Conservation (phyloP, 345 rosid species). For the Rhizophora mangle region DNA sequence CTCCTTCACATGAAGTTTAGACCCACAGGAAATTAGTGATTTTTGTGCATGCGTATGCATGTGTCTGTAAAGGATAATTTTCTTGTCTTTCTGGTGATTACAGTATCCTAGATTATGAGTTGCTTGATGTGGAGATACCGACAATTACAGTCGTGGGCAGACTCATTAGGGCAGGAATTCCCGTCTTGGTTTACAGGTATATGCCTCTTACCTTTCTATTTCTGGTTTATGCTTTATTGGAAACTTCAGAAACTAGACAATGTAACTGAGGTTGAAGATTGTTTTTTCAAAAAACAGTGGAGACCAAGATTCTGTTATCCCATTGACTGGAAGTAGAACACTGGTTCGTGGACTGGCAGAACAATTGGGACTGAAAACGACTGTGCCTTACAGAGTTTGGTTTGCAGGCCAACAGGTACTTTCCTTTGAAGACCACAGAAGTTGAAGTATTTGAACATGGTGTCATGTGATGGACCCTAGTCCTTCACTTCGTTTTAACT, state of each 20-base stretch:
- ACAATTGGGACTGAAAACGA: conserved; percentile 21
- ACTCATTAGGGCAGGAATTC: conserved; percentile 71
- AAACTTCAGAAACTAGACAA: background rate
- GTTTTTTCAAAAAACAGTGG: conserved; percentile 48
- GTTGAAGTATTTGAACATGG: background rate
- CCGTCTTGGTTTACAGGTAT: conserved; percentile 85
- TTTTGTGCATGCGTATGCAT: background rate
- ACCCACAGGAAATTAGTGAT: too few relatives aligned
- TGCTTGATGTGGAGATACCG: conserved; percentile 73
- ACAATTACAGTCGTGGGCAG: conserved; percentile 60
- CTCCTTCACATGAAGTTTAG: conserved; percentile 5
- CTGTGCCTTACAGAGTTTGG: conserved; percentile 37
- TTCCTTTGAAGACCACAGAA: background rate
- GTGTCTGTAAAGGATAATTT: background rate
- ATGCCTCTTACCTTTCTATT: conserved; percentile 2
- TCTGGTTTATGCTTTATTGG: background rate
- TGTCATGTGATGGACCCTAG: too few relatives aligned
- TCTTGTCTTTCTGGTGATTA: background rate
- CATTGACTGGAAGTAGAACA: conserved; percentile 66
- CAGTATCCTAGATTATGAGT: conserved; percentile 83
- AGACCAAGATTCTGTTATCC: conserved; percentile 29
- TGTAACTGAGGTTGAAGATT: background rate
- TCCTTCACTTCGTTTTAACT: too few relatives aligned
- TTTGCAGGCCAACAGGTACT: conserved; percentile 32
- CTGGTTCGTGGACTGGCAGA: conserved; percentile 57